Conservation (phyloP, 306 rosid species). For the Quercus ilex region DNA sequence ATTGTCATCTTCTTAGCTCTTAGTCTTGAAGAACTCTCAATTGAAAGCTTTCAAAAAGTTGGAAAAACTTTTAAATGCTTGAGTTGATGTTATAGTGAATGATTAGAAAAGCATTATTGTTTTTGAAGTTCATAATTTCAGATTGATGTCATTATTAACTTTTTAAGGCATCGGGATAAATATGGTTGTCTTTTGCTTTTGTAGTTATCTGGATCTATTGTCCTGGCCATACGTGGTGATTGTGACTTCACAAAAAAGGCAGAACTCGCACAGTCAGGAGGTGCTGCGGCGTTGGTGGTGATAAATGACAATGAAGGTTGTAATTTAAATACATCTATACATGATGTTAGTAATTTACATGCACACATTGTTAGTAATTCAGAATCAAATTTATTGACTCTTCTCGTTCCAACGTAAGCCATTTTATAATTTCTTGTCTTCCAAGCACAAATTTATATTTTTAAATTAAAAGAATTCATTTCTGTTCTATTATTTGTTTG, state of each 20-base stretch:
- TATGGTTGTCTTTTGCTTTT: conserved; percentile 1
- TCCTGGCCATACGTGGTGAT: conserved; percentile 65
- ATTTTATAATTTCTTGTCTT: neutral
- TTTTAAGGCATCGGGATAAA: conserved; percentile 12
- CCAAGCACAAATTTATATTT: neutral
- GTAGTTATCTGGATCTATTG: conserved; percentile 72
- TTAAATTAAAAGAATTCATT: neutral
- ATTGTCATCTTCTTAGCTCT: neutral
- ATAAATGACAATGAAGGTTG: conserved; percentile 69
- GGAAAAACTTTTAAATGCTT: neutral
- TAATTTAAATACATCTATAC: conserved; percentile 15
- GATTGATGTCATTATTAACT: neutral
- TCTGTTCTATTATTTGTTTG: neutral
- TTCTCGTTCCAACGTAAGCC: neutral
- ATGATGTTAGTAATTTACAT: neutral
- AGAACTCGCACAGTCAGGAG: conserved; percentile 53
- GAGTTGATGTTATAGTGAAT: neutral
- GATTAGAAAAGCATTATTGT: neutral
- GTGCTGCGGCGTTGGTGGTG: conserved; percentile 67
- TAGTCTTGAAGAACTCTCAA: neutral
- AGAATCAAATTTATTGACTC: neutral
- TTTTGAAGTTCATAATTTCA: neutral
- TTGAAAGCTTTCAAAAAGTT: neutral
- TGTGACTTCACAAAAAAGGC: conserved; percentile 88
- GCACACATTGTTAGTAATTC: neutral